Conservation (phyloP, 768 basidiomycete genomes). For the Lentinus brumalis region DNA sequence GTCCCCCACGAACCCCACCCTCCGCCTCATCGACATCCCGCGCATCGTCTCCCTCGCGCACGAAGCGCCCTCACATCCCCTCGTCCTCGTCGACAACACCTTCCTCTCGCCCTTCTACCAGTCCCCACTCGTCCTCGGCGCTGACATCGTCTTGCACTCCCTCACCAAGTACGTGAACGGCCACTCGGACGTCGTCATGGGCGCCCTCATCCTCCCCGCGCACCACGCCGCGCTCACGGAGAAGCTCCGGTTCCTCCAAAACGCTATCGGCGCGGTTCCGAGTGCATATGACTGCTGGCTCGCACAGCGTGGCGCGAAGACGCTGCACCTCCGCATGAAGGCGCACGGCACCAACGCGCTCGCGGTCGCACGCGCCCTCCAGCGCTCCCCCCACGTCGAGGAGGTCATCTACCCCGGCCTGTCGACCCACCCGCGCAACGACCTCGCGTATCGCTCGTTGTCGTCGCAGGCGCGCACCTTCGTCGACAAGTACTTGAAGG, state of each 20-base stretch:
- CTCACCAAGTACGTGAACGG: slow-evolving; percentile 94
- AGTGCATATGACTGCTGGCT: slow-evolving; percentile 90
- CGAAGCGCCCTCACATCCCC: slow-evolving; percentile 62
- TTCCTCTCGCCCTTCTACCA: slow-evolving; percentile 92
- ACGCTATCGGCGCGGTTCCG: slow-evolving; percentile 83
- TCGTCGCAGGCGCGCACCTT: slow-evolving; percentile 72
- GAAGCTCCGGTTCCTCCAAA: slow-evolving; percentile 84
- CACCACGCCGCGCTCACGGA: slow-evolving; percentile 49
- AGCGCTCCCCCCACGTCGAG: slow-evolving; percentile 59
- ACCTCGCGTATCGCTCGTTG: slow-evolving; percentile 61
- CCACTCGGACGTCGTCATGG: slow-evolving; percentile 93
- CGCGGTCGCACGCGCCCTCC: slow-evolving; percentile 64
- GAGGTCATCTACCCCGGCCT: slow-evolving; percentile 89
- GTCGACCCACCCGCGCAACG: slow-evolving; percentile 62
- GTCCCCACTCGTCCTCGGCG: slow-evolving; percentile 82
- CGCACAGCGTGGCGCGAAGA: slow-evolving; percentile 88
- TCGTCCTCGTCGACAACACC: slow-evolving; percentile 92
- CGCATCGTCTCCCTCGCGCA: slow-evolving; percentile 68
- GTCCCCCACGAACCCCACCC: slow-evolving; percentile 92
- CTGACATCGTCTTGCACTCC: slow-evolving; percentile 83
- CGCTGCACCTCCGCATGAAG: slow-evolving; percentile 85
- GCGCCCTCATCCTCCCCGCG: slow-evolving; percentile 71
- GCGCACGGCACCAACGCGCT: slow-evolving; percentile 86
- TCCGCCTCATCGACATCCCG: slow-evolving; percentile 80
- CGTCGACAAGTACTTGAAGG: slow-evolving; percentile 43